Evolutionary conservation across 371 early-diverging fungal genomes (phyloP).

Genomic region (Rhizopus arrhizus): DNA sequence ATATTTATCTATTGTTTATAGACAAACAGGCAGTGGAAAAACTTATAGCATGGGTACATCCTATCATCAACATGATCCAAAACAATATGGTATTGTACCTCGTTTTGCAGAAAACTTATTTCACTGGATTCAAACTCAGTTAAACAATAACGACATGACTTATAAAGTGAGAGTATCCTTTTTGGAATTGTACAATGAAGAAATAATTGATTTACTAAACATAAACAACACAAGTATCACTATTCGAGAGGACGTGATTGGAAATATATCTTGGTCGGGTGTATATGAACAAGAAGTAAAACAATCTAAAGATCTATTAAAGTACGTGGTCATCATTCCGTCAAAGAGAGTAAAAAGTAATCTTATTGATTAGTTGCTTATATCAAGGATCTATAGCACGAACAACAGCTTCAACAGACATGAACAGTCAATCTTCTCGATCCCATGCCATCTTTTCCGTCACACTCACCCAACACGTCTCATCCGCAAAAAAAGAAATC

Average conservation of each 20-base stretch:
- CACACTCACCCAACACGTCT: constrained; percentile 60
- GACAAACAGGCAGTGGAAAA: constrained; percentile 64
- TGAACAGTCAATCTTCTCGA: constrained; percentile 85
- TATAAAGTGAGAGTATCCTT: constrained; percentile 72
- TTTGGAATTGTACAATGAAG: constrained; percentile 96
- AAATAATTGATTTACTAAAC: constrained; percentile 76
- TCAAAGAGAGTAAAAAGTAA: constrained; percentile 4
- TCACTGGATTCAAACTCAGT: constrained; percentile 28
- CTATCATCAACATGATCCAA: constrained; percentile 23
- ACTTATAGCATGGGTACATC: constrained; percentile 55
- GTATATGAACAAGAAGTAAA: constrained; percentile 79
- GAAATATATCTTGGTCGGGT: constrained; percentile 89
- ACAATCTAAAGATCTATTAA: constrained; percentile 75
- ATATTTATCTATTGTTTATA: constrained; percentile 5
- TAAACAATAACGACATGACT: background rate
- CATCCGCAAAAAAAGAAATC: constrained; percentile 18
- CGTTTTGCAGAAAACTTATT: constrained; percentile 78
- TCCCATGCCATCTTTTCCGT: constrained; percentile 98
- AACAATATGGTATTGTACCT: constrained; percentile 78
- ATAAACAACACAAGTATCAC: constrained; percentile 23
- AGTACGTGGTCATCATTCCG: constrained; percentile 26
- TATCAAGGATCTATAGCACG: constrained; percentile 80
- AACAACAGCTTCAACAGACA: constrained; percentile 94
- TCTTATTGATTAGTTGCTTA: constrained; percentile 41
- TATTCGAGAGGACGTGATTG: constrained; percentile 90